Base-by-base conservation (phyloP, 2,329 filamentous ascomycete genomes). In the Botryotinia globosa region DNA sequence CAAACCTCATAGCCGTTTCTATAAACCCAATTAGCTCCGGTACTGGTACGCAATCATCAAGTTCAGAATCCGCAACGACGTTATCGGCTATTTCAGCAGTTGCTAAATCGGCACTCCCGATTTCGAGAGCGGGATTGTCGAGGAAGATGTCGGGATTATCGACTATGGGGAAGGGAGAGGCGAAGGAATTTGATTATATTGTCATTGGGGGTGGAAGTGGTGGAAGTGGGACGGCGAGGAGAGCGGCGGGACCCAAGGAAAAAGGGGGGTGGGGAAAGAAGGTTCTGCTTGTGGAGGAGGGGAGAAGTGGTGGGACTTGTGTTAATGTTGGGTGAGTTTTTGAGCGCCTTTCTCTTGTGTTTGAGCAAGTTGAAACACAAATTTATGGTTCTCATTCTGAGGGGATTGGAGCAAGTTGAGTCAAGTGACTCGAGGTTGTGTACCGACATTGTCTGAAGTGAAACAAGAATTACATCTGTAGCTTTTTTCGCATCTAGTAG, bases 131-230 rank as follows among this genome's bases (percentile, higher is more conserved):
- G 25, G 63, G 69, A 32, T 32, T 66, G 20, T 71, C 32, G 6
- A 68, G 70, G 20, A 72, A 72, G 48, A 61, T 72, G 32, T 42
- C 70, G 22, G 70, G 12, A 5, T n/a, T 68, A 5, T 5, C 25
- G 14, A 32, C 6, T 18, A 56, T 14, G 42, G 44, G 20, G 8
- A 34, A 29, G n/a, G 59, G 25, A 18, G 32, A 48, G 58, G 79
- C 81, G 45, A 83, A 84, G 73, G 80, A 83, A 73, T 87, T 85
- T 78, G 85, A 87, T 77, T 87, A 85, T 76, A 86, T 87, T 71
- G 85, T 87, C 73, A 84, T 87, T 74, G 85, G 85, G 58, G 85
- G 85, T 76, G 85, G 85, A 58, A 84, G 82, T 75, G 85, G 85
- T 73, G 85, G 85, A 37, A 84, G 82, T 76, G 85, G 83, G 72